A percentile compares a stretch with the other conserved stretches of the same genome.
phyloP scores from a whole-genome alignment of 2,329 filamentous ascomycete genomes.

The Trichoderma sp. region DNA sequence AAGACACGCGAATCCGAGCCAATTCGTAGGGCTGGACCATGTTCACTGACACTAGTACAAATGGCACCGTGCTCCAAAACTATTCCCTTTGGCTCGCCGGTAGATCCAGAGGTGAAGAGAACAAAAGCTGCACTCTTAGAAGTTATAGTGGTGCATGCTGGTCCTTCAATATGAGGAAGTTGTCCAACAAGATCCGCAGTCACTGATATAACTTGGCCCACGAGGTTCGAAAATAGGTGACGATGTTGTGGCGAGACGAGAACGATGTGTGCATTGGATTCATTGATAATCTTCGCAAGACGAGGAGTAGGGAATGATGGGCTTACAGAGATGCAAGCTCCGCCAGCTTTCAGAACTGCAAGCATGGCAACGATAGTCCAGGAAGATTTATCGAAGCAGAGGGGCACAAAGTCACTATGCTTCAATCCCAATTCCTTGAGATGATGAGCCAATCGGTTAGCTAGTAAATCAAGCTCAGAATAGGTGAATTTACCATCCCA shows the following conservation, averaged over 20 bases:
- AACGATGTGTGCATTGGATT: no score
- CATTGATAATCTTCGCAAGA: no score
- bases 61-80: slow-evolving; percentile 1
- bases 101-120: slow-evolving; percentile 16
- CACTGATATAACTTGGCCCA: no score
- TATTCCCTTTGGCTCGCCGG: slow-evolving; percentile 13
- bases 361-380: slow-evolving; percentile 24
- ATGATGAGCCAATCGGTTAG: no score
- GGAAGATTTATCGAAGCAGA: slow-evolving; percentile 29
- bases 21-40: not conserved
- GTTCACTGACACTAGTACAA: not conserved
- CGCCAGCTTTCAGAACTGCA: slow-evolving; percentile 23
- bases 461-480: not conserved
- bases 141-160: not conserved
- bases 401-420: no score
- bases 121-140: slow-evolving; percentile 1
- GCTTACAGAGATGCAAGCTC: no score
- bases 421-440: no score
- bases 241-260: no score
- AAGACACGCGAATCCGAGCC: slow-evolving; percentile 6
- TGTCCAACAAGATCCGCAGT: no score
- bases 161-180: no score
- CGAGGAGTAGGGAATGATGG: no score
- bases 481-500: not conserved
- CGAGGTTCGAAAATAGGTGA: no score